These are phyloP conservation scores for Wickerhamiella bombiphila DNA, from an alignment of 805 yeast genomes.

Conservation along the genomic window DNA sequence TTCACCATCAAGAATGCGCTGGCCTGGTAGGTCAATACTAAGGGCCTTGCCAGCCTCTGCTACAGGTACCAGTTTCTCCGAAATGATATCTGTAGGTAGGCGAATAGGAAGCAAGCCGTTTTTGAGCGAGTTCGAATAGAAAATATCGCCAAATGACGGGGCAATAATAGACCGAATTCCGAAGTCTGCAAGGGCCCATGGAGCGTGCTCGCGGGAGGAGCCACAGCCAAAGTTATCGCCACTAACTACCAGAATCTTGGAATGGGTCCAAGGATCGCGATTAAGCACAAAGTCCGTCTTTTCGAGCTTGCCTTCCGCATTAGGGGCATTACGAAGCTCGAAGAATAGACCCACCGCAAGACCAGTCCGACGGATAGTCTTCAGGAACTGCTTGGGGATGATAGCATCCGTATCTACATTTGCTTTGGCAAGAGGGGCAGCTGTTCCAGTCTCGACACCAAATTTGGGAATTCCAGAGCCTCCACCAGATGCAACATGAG, in stretches of 20 bases:
- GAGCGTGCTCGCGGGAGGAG: slow-evolving; percentile 98
- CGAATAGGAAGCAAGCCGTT: slow-evolving; percentile 90
- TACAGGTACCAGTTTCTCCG: slow-evolving; percentile 58
- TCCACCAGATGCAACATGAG: slow-evolving; percentile 21
- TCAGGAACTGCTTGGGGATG: slow-evolving; percentile 95
- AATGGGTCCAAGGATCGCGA: slow-evolving; percentile 62
- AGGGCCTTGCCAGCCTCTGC: slow-evolving; percentile 61
- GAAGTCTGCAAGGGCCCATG: slow-evolving; percentile 97
- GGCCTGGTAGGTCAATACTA: slow-evolving; percentile 75
- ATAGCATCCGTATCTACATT: slow-evolving; percentile 98
- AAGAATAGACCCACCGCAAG: slow-evolving; percentile 76
- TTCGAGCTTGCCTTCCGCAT: slow-evolving; percentile 38
- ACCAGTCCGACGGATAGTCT: slow-evolving; percentile 96
- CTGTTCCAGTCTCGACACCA: slow-evolving; percentile 59
- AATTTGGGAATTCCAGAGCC: slow-evolving; percentile 60
- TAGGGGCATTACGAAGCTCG: slow-evolving; percentile 65
- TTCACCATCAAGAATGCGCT: slow-evolving; percentile 51
- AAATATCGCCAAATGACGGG: slow-evolving; percentile 96
- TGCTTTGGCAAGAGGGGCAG: slow-evolving; percentile 90
- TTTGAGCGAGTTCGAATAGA: slow-evolving; percentile 93
- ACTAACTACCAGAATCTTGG: slow-evolving; percentile 75
- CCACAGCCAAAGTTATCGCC: slow-evolving; percentile 99
- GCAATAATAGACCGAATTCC: slow-evolving; percentile 94
- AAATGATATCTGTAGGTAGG: slow-evolving; percentile 63
- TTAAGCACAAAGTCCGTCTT: slow-evolving; percentile 87